Base-by-base conservation (phyloP, 306 rosid genomes). In the Fragaria vesca region DNA sequence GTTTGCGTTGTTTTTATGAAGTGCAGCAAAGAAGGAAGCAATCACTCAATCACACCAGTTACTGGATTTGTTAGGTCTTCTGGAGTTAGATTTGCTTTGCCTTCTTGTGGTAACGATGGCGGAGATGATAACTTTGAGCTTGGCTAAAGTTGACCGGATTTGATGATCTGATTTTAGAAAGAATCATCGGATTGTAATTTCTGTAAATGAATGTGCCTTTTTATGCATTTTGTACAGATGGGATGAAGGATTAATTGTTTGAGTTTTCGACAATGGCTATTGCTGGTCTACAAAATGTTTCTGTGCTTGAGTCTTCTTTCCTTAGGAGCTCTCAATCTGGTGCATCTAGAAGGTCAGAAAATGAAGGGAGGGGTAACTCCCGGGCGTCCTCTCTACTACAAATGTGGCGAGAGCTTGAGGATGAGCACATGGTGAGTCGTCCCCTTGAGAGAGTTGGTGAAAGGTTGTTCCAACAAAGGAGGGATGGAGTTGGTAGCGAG, bases 321-420 rank as follows among this genome's bases (percentile, higher is more conserved):
- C 89, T 84, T 38, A 83, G 96, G 83, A 97, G 90, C 15, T 87
- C 98, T 75, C 93, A 77, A 69, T 83, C 95, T 75, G 86, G 80
- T 68, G 80, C 88, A 32, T 77, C 97, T 36, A 86, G 88, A 76
- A 83, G 73, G 81, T 77, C 78, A 40, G 87, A 82, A 3, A 86
- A 93, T 74, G 97, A 85, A 79, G 92, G 87, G 70, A 91, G 89
- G 68, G 88, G 83, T 72, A 79, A 83, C 76, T 74, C 87, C 77
- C 90, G 87, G 60, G 82, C 97, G 15, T 86, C 97, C 80, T 84
- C 94, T 0, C 80, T 95, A 76, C 82, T 90, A 71, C 93, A 81
- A 62, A 85, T 86, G 90, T 87, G 99, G 99, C 85, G 96, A 78
- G 94, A 86, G 87, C 83, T 89, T 71, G 99, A 95, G 84, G 99